Conservation (phyloP, 129 eudicot genomes). For the Artemisia argyi region DNA sequence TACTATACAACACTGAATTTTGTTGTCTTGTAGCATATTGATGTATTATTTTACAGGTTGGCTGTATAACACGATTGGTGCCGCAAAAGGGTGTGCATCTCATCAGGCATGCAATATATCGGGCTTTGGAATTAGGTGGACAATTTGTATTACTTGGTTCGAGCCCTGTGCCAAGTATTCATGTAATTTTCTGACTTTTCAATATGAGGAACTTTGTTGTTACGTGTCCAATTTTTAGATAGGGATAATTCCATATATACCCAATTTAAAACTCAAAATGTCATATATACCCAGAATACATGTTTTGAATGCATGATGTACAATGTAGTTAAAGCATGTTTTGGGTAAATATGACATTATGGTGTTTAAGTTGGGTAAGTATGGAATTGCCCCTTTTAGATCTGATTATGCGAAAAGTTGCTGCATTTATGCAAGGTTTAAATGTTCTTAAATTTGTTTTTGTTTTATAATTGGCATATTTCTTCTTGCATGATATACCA, state of each 20-base stretch:
- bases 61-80: conserved; percentile 95
- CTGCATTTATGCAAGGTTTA: not conserved
- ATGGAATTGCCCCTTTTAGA: no score
- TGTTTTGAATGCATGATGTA: no score
- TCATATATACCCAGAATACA: no score
- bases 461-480: not conserved
- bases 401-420: conserved; percentile 1
- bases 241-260: no score
- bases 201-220: conserved; percentile 18
- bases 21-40: conserved; percentile 2
- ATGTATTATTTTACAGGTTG: conserved; percentile 56
- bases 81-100: conserved; percentile 97
- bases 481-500: not conserved
- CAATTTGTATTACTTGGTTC: conserved; percentile 99
- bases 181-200: conserved; percentile 40
- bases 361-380: no score
- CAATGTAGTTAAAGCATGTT: no score
- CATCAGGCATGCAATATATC: conserved; percentile 89
- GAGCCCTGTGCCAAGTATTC: conserved; percentile 92
- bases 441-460: not conserved
- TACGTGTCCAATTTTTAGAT: conserved; percentile 1
- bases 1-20: not conserved
- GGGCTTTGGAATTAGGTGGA: conserved; percentile 86
- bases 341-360: no score
- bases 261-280: no score